phyloP scores from a whole-genome alignment of 2,329 filamentous ascomycete genomes.

The Beauveria medogensis region DNA sequence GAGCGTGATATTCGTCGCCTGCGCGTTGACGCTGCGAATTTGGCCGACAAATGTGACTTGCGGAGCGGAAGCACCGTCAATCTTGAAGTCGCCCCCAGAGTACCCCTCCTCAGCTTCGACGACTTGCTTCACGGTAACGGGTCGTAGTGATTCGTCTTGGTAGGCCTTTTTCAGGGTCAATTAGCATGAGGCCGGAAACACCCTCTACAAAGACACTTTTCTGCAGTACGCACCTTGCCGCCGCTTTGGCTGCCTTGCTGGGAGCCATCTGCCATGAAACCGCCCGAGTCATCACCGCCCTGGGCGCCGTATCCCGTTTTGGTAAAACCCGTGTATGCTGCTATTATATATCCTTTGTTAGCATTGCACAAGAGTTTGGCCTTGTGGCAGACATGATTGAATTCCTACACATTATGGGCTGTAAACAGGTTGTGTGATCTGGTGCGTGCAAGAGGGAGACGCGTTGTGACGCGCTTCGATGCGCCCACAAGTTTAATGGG shows the following conservation, averaged over 20 bases:
- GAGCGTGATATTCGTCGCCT: conserved; percentile 87
- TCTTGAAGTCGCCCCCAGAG: conserved; percentile 66
- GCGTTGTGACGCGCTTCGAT: conserved; percentile 23
- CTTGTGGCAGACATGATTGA: neutral
- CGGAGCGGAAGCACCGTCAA: conserved; percentile 68
- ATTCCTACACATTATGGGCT: conserved; percentile 27
- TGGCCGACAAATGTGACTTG: conserved; percentile 80
- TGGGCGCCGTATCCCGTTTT: conserved; percentile 42
- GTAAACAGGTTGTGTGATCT: conserved; percentile 14
- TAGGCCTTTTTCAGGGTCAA: conserved; percentile 39
- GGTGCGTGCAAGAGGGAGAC: conserved; percentile 19
- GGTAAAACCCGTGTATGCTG: conserved; percentile 43
- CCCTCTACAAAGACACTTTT: neutral
- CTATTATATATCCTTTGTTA: conserved; percentile 19
- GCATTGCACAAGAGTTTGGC: neutral
- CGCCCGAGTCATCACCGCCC: conserved; percentile 53
- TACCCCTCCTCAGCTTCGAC: conserved; percentile 72
- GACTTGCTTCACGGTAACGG: conserved; percentile 93
- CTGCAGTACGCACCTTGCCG: conserved; percentile 31
- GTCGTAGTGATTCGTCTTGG: conserved; percentile 78
- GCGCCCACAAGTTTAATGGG: conserved; percentile 21
- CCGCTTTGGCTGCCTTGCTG: conserved; percentile 50
- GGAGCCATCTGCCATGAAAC: conserved; percentile 52
- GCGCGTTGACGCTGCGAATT: conserved; percentile 76
- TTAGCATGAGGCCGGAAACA: neutral